phyloP scores from a whole-genome alignment of 2,329 filamentous ascomycete genomes.

The Pseudocercospora cruenta region DNA sequence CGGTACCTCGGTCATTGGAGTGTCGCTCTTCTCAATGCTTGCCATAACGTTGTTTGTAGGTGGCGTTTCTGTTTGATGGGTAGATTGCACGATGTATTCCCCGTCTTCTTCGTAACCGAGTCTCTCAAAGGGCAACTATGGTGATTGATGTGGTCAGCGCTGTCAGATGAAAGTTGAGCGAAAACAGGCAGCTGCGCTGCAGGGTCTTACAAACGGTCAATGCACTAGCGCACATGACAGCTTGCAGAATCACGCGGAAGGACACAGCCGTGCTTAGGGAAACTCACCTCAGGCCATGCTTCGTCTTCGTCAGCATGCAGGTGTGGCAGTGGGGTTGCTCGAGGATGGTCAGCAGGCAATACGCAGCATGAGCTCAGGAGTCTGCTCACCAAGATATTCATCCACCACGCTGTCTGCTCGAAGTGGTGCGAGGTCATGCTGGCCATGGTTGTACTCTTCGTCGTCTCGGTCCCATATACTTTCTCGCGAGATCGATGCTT shows the following conservation, averaged over 20 bases:
- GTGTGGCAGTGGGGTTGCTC: background rate
- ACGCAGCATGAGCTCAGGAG: background rate
- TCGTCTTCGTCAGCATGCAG: background rate
- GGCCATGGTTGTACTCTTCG: background rate
- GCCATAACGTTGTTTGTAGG: background rate
- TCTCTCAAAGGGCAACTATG: slow-evolving; percentile 3
- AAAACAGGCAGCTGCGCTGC: background rate
- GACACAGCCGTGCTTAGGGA: background rate
- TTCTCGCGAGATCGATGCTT: background rate
- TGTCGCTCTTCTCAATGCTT: slow-evolving; percentile 4
- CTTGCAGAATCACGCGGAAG: background rate
- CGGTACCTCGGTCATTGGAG: background rate
- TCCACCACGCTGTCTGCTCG: background rate
- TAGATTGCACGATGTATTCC: background rate
- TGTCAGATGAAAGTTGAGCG: background rate
- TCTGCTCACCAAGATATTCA: background rate
- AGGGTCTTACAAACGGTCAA: background rate
- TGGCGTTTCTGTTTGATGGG: background rate
- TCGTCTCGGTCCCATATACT: background rate
- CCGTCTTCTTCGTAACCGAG: slow-evolving; percentile 2
- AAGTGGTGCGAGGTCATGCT: background rate
- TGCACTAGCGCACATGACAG: background rate
- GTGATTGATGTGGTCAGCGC: background rate
- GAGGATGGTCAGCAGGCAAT: background rate
- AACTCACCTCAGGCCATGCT: slow-evolving; percentile 16